Evolutionary conservation across 257 asterid species (phyloP), one percentile per base, ranked within the genome.

Genomic region (Plantago major): DNA sequence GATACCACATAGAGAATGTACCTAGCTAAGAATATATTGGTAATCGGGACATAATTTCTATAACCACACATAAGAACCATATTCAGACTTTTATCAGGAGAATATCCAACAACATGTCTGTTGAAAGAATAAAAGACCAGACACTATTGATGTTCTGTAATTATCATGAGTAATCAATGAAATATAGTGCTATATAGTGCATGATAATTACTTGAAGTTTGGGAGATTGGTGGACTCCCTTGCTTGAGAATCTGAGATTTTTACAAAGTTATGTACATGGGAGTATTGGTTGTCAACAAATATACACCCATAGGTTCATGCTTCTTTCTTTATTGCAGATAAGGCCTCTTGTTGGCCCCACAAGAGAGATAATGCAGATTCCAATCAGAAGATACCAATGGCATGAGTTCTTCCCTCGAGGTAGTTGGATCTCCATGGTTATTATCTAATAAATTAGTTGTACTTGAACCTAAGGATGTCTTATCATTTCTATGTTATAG

Each of bases 371-470:
- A 74, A 92, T 92, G 97, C 42, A 38, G 12, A 85, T 89, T 62
- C 79, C 7, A 11, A 66, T 92, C 46, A 2, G 37, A n/a, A 70
- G 10, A 2, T 89, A 89, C 66, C 70, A 65, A 45, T 92, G 97
- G 99, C 99, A 92, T 55, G 99, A 92, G 83, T 92, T 92, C 82
- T 92, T 92, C 76, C 99, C 99, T 67, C 94, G 11, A 75, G 99
- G 99, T 92, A 76, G 19, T 65, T 60, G 42, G 46, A 70, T 50
- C 53, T 19, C 59, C 57, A 33, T 42, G 18, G 50, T 67, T 67
- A 51, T 69, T 42, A 19, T 51, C 49, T 43, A 54, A 28, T 19
- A 17, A 44, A 48, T 64, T 46, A 42, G 47, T 4, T 63, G 70
- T 54, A 22, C 62, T 44, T n/a, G 51, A 57, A 33, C 58, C 53